These are phyloP conservation scores for Austroboletus rostrupii DNA, from an alignment of 1,284 basidiomycete genomes.

Conservation along the genomic window DNA sequence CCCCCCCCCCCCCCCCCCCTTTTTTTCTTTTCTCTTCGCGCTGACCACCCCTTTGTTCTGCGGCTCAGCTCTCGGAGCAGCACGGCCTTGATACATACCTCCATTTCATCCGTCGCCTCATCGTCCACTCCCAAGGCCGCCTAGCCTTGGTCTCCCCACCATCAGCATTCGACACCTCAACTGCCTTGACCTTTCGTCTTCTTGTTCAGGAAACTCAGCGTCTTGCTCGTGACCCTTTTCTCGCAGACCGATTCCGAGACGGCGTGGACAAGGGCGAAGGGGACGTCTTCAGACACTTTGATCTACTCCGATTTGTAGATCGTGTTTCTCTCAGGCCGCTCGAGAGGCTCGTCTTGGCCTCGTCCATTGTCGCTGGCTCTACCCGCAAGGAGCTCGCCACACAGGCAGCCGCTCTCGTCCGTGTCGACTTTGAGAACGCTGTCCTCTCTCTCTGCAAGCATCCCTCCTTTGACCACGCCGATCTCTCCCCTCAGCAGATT, in stretches of 20 bases:
- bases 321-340: conserved; percentile 74
- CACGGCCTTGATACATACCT: conserved; percentile 94
- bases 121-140: conserved; percentile 76
- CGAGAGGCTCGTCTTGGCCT: conserved; percentile 72
- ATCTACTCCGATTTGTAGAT: conserved; percentile 75
- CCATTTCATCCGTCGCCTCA: conserved; percentile 91
- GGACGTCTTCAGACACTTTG: conserved; percentile 75
- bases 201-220: conserved; percentile 85
- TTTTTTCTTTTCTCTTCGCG: conserved; percentile 10
- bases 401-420: conserved; percentile 67
- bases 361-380: conserved; percentile 67
- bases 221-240: conserved; percentile 80
- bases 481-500: conserved; percentile 69
- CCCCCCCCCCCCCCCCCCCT: too few relatives aligned
- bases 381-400: conserved; percentile 66
- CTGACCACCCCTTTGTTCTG: conserved; percentile 15
- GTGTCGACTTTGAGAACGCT: conserved; percentile 73
- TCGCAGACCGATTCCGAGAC: conserved; percentile 82
- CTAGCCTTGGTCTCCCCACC: conserved; percentile 54
- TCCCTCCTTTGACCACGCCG: conserved; percentile 76
- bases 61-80: conserved; percentile 82
- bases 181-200: conserved; percentile 73
- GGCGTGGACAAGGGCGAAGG: conserved; percentile 82
- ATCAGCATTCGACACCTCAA: conserved; percentile 63
- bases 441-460: conserved; percentile 68